These are phyloP conservation scores for Lactifluus piperatus DNA, from an alignment of 768 basidiomycete species.

Conservation along the genomic window DNA sequence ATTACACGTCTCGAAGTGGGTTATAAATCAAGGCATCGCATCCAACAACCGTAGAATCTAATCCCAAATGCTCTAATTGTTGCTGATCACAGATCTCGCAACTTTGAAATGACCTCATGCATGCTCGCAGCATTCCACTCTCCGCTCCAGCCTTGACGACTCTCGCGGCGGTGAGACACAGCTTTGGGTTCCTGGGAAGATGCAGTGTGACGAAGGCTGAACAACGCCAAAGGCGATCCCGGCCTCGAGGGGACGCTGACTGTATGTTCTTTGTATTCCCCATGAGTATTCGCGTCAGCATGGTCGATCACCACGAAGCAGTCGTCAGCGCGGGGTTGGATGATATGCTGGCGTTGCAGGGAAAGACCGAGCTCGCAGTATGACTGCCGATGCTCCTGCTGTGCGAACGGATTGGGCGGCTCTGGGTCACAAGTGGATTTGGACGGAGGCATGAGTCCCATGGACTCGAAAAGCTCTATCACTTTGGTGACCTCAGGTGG, in stretches of 20 bases:
- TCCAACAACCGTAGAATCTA: neutral
- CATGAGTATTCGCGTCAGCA: neutral
- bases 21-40: neutral
- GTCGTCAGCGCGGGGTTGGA: neutral
- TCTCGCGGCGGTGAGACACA: slow-evolving; percentile 14
- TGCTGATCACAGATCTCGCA: slow-evolving; percentile 16
- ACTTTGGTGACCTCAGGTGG: neutral
- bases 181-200: neutral
- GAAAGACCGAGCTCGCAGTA: neutral
- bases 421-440: neutral
- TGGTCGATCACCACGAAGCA: neutral
- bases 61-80: neutral
- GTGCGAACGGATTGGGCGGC: neutral
- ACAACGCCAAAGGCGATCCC: neutral
- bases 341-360: neutral
- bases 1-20: neutral
- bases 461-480: neutral
- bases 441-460: neutral
- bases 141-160: slow-evolving; percentile 19
- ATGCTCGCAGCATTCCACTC: slow-evolving; percentile 20
- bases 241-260: neutral
- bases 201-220: neutral
- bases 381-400: neutral
- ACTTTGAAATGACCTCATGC: slow-evolving; percentile 14
- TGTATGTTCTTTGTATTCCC: neutral